These are phyloP conservation scores for Thuja plicata DNA, from an alignment of 83 land plant species.

Conservation along the genomic window DNA sequence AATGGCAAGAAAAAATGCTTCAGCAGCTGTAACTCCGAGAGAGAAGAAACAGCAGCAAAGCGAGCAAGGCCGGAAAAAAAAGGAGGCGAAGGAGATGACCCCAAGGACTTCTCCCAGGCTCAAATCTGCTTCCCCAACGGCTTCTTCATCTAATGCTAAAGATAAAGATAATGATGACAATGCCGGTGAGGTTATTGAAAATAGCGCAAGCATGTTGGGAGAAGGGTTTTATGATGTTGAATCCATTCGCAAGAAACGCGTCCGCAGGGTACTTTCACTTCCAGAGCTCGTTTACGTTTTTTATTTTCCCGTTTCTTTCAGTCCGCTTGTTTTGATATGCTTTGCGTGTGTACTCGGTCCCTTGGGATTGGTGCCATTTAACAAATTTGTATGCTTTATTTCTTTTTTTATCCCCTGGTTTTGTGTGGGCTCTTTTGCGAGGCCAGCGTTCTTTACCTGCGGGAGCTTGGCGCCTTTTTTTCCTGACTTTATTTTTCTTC, in stretches of 20 bases:
- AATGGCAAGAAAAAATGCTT: not conserved
- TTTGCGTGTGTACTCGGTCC: not conserved
- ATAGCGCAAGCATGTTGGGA: conserved; percentile 37
- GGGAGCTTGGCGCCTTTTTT: too few species aligned
- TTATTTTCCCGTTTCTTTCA: too few species aligned
- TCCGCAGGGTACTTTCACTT: conserved; percentile 31
- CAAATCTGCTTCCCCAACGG: not conserved
- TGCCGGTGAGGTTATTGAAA: not conserved
- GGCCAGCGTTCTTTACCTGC: too few species aligned
- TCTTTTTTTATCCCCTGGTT: too few species aligned
- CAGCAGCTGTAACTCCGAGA: not conserved
- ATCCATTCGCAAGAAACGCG: conserved; percentile 41
- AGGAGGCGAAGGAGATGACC: conserved; percentile 2
- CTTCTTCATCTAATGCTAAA: not conserved
- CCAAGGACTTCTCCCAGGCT: not conserved
- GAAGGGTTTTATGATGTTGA: conserved; percentile 70
- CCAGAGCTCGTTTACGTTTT: not conserved
- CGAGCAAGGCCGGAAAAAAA: conserved; percentile 17
- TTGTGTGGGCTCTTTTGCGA: too few species aligned
- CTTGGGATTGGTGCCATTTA: not conserved
- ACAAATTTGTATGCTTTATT: too few species aligned
- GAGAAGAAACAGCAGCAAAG: conserved; percentile 18
- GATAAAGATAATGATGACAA: not conserved
- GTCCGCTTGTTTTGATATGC: not conserved
- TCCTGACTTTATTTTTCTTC: too few species aligned